Evolutionary conservation across 2,329 filamentous ascomycete species (phyloP), one percentile per base, ranked within the genome.

Genomic region (Atkinsonella texensis): DNA sequence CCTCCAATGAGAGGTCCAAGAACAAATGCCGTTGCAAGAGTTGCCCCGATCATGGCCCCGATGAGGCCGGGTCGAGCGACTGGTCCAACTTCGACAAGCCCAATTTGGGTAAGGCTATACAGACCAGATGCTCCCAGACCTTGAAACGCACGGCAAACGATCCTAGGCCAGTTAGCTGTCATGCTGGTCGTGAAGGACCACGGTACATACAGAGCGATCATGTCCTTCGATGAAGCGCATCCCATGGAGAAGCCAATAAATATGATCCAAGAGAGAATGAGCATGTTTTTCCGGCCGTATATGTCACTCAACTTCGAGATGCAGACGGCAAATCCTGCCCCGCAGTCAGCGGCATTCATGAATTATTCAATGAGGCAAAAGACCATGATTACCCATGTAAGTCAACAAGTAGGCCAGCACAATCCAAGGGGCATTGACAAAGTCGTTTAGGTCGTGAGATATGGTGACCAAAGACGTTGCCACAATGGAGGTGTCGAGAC

Each of bases 71-170:
- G 76, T 8, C 70, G 72, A 55, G 76, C 66, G 3, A 68, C 69
- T 12, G 76, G 78, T 0, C 77, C 75, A 48, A 81, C 69, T 55
- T 81, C 78, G 31, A 80, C 70, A 1, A 82, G 68, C 12, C 74
- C 72, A 49, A 80, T 76, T 52, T 82, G 76, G 1, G 76, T 74
- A 42, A 83, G 63, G 55, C 77, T 80, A 62, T 82, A 84, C 23
- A 83, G 65, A 0, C 80, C 80, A 9, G 80, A 79, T 2, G 77
- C 80, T 0, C 80, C 80, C 43, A 82, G 71, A 4, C 79, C 79
- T 52, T 82, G 79, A 13, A 82, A 73, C 1, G 76, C 75, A 18
- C 79, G 74, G 52, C 72, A 82, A 13, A 78, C 58, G 46, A 83
- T 81, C 1, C 79, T 81, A 50, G 43, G 18, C 52, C 4, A 46